Evolutionary conservation across 2,329 filamentous ascomycete species (phyloP), one percentile per base, ranked within the genome.

Genomic region (Microdochium trichocladiopsis): DNA sequence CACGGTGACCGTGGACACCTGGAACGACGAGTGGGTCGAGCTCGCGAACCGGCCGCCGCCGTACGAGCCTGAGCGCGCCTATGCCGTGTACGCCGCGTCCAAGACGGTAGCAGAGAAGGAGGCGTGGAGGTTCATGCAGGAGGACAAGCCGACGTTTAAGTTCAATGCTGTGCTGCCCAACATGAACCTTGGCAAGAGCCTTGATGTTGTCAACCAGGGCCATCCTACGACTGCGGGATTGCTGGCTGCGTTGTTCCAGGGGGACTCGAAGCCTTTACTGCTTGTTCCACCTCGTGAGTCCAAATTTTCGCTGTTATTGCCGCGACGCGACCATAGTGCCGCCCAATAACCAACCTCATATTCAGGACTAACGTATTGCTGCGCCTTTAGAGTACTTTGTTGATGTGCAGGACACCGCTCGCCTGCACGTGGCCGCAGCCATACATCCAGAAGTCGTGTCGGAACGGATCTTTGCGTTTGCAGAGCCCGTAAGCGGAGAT

Each of bases 401-500:
- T 23, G 67, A 79, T 56, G 71, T 77, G 0, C 64, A 73, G 11
- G 79, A 83, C 50, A 60, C 60, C 3, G 80, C 77, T 0, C 65
- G 73, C 0, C 61, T 84, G 0, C 79, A 83, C 41, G 67, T 83
- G 2, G 73, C 76, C 2, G 80, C 74, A 0, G 64, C 78, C 8
- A 66, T 80, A 0, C 66, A 78, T 22, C 66, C 69, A 0, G 65
- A 69, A 1, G 69, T 82, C 0, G 54, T 64, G 2, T 69, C 69
- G 0, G 73, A 83, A 58, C 72, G 82, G 1, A 61, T 85, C 9
- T 80, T 83, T 58, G 80, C 67, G 1, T 80, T 77, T 50, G 77
- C 74, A 0, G 65, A 69, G 2, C 70, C 69, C 0, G 76, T 69
- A 52, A 77, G 67, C 47, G 77, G 71, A 63, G 75, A 77, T 21